These are phyloP conservation scores for Apiotrichum sp. DNA, from an alignment of 1,284 basidiomycete genomes.

Conservation along the genomic window DNA sequence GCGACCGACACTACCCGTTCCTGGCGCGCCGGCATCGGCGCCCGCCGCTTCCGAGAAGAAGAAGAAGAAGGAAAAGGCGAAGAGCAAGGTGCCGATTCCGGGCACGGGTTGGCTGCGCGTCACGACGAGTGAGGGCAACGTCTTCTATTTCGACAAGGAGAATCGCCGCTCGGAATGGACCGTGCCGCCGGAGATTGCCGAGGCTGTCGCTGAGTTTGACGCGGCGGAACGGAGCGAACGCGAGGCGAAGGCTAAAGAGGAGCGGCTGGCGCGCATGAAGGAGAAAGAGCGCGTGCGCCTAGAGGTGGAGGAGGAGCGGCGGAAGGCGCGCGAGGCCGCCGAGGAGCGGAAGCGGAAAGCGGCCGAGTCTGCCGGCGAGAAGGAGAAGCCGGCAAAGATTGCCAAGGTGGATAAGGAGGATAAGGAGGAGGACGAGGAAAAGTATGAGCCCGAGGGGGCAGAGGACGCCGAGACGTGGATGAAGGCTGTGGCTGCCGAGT, in stretches of 20 bases:
- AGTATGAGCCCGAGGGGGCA: conserved; percentile 47
- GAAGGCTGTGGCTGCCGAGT: conserved; percentile 56
- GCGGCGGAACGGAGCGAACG: conserved; percentile 52
- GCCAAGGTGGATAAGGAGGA: conserved; percentile 4
- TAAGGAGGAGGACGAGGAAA: conserved; percentile 48
- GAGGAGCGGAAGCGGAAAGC: conserved; percentile 65
- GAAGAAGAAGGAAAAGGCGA: conserved; percentile 79
- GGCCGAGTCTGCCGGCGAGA: conserved; percentile 51
- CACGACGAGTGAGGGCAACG: conserved; percentile 80
- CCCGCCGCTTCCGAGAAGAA: conserved; percentile 30
- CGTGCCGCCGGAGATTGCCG: conserved; percentile 79
- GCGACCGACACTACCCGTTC: conserved; percentile 57
- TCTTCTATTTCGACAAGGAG: conserved; percentile 82
- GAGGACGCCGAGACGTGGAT: conserved; percentile 71
- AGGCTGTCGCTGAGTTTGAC: conserved; percentile 62
- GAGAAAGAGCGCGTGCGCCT: conserved; percentile 42
- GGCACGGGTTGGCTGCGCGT: conserved; percentile 85
- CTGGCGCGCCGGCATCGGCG: conserved; percentile 31
- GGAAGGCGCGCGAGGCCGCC: conserved; percentile 53
- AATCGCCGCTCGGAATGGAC: conserved; percentile 84
- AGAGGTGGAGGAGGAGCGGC: conserved; percentile 53
- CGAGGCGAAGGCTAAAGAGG: conserved; percentile 46
- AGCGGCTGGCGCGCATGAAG: conserved; percentile 41
- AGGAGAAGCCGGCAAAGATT: conserved; percentile 13
- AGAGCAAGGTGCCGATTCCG: conserved; percentile 72